Conservation (phyloP, 176 grass and related monocot species). For the Eleusine coracana region DNA sequence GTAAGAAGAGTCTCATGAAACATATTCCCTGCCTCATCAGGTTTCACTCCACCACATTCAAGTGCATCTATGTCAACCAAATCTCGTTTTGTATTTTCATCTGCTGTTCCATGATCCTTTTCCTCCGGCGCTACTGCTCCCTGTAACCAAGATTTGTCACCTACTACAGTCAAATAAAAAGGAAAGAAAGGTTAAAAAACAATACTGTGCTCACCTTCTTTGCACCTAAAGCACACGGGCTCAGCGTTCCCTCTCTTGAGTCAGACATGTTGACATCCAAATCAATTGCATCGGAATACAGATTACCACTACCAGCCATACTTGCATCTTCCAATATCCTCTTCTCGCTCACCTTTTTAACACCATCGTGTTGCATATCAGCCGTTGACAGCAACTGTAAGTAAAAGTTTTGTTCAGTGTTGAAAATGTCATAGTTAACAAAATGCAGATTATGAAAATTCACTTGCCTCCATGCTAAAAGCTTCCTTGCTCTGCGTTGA, state of each 20-base stretch:
- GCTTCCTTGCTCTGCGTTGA: slow-evolving; percentile 19
- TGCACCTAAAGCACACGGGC: slow-evolving; percentile 21
- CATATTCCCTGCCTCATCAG: slow-evolving; percentile 16
- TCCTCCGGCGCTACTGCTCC: slow-evolving; percentile 11
- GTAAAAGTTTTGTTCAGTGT: slow-evolving; percentile 26
- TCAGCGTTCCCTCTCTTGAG: background rate
- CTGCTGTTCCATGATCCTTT: slow-evolving; percentile 3
- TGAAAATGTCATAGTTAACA: slow-evolving; percentile 7
- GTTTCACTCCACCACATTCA: slow-evolving; percentile 36
- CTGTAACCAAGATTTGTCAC: slow-evolving; percentile 27
- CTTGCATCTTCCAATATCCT: slow-evolving; percentile 32
- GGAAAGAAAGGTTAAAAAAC: background rate
- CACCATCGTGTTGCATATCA: slow-evolving; percentile 25
- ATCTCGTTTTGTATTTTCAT: slow-evolving; percentile 17
- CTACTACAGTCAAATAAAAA: background rate
- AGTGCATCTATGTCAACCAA: slow-evolving; percentile 32
- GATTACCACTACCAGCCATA: slow-evolving; percentile 27
- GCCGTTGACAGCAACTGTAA: slow-evolving; percentile 31
- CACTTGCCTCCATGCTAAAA: slow-evolving; percentile 29
- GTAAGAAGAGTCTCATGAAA: slow-evolving; percentile 21
- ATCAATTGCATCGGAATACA: slow-evolving; percentile 7
- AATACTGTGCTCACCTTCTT: slow-evolving; percentile 35
- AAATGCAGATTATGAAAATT: slow-evolving; percentile 14
- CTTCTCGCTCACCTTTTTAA: slow-evolving; percentile 14
- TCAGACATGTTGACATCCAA: slow-evolving; percentile 9